phyloP scores from a whole-genome alignment of 257 asterid genomes.

The Plantago major region DNA sequence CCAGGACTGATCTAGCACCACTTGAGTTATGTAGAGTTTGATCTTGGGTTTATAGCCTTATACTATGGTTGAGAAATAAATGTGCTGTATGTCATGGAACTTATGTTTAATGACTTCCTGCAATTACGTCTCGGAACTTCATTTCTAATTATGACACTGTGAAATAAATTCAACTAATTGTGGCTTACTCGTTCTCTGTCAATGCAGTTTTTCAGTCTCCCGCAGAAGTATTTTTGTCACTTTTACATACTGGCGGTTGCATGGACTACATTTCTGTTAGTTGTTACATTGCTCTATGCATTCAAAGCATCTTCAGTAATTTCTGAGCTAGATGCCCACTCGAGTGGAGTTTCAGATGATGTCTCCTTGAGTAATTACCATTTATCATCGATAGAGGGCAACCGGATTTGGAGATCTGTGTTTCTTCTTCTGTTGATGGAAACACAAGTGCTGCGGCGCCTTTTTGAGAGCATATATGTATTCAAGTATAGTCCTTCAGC shows the following conservation, averaged over 20 bases:
- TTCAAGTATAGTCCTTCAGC: constrained; percentile 83
- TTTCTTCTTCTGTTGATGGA: constrained; percentile 82
- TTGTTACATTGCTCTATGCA: constrained; percentile 68
- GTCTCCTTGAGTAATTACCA: constrained; percentile 33
- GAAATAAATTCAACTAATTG: constrained; percentile 6
- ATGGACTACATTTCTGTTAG: constrained; percentile 70
- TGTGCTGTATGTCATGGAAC: constrained; percentile 3
- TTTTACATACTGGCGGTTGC: constrained; percentile 61
- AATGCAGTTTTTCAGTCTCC: constrained; percentile 68
- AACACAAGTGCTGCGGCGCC: constrained; percentile 73
- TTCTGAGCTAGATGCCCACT: constrained; percentile 41
- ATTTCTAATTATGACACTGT: constrained; percentile 1
- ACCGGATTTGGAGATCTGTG: constrained; percentile 55
- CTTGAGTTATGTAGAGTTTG: not conserved
- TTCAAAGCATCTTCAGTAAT: constrained; percentile 33
- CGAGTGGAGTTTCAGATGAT: constrained; percentile 58
- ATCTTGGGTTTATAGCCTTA: not conserved
- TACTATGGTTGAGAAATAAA: not conserved
- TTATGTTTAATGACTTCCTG: not conserved
- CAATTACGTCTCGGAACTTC: not conserved
- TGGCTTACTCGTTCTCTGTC: not conserved
- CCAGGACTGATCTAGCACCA: too few species aligned
- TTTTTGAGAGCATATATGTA: constrained; percentile 69
- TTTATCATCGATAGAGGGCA: constrained; percentile 31
- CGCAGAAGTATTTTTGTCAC: constrained; percentile 79